A percentile compares a stretch with the other conserved stretches of the same genome.
Evolutionary conservation across 371 early-diverging fungal species (phyloP).

Genomic region (Globomyces sp.): DNA sequence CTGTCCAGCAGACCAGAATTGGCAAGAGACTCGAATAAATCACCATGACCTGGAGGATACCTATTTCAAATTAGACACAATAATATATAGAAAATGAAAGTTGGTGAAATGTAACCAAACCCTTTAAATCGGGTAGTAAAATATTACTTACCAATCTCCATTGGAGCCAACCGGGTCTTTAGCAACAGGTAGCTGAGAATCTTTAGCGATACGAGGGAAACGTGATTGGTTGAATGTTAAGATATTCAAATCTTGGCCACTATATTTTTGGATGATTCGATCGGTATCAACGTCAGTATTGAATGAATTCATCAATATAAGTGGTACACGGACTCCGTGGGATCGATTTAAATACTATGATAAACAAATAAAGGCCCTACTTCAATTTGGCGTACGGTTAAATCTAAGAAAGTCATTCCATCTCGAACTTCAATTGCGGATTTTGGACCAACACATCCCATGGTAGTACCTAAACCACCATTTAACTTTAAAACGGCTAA

Average conservation of each 20-base stretch:
- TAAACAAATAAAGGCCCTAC: slow-evolving; percentile 39
- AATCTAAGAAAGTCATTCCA: slow-evolving; percentile 97
- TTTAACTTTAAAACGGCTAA: slow-evolving; percentile 99
- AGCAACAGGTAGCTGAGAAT: slow-evolving; percentile 87
- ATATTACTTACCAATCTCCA: slow-evolving; percentile 37
- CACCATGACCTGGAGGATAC: slow-evolving; percentile 99
- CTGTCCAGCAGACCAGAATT: slow-evolving; percentile 96
- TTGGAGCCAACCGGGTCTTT: slow-evolving; percentile 52
- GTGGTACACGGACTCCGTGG: slow-evolving; percentile 89
- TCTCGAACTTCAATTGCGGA: slow-evolving; percentile 98
- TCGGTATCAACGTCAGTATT: slow-evolving; percentile 98
- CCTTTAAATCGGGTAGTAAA: slow-evolving; percentile 29
- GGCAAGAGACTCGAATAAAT: slow-evolving; percentile 92
- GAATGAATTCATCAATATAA: slow-evolving; percentile 99
- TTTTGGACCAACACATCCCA: slow-evolving; percentile 99
- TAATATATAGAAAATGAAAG: slow-evolving; percentile 20
- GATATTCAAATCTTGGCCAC: slow-evolving; percentile 83
- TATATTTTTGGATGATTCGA: slow-evolving; percentile 96
- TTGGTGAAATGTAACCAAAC: neutral
- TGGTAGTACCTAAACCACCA: slow-evolving; percentile 99
- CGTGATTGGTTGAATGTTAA: slow-evolving; percentile 97
- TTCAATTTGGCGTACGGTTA: slow-evolving; percentile 98
- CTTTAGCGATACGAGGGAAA: slow-evolving; percentile 95
- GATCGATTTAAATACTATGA: slow-evolving; percentile 83
- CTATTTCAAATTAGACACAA: slow-evolving; percentile 44